These are phyloP conservation scores for Drechslerella dactyloides DNA, from an alignment of 2,329 filamentous ascomycete species.

Conservation along the genomic window DNA sequence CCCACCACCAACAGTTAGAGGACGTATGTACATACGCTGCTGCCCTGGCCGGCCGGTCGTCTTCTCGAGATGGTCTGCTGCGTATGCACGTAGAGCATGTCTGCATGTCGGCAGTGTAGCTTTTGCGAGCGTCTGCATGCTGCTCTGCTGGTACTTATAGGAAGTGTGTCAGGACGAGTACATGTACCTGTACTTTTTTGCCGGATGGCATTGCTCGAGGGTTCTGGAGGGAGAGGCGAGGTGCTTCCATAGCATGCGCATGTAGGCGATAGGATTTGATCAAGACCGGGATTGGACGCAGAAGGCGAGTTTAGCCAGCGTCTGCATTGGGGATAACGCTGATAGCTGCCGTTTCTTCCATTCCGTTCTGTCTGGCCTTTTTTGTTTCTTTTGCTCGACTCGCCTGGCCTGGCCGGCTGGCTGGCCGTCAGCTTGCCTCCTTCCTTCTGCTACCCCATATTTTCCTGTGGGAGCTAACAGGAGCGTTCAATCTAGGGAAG, in stretches of 20 bases:
- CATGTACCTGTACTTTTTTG: background rate
- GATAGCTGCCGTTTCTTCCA: background rate
- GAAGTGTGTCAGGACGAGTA: background rate
- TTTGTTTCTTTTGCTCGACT: too few relatives aligned
- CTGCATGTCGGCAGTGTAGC: too few relatives aligned
- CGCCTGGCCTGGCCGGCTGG: too few relatives aligned
- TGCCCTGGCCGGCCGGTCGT: background rate
- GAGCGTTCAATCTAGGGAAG: background rate
- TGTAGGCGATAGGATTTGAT: background rate
- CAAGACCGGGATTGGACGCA: background rate
- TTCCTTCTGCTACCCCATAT: background rate
- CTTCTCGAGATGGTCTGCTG: background rate
- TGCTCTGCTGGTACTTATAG: too few relatives aligned
- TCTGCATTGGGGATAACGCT: slow-evolving; percentile 1
- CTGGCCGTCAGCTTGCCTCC: too few relatives aligned
- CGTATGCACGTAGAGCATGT: background rate
- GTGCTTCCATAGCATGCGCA: background rate
- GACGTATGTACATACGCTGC: background rate
- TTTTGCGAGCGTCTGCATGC: too few relatives aligned
- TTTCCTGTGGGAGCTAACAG: background rate
- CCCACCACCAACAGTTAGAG: background rate
- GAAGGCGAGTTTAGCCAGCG: background rate
- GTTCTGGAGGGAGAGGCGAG: background rate
- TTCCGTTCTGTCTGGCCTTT: background rate
- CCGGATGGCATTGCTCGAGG: background rate